Conservation (phyloP, 208 protist genomes). For the Naegleria gruberi region DNA sequence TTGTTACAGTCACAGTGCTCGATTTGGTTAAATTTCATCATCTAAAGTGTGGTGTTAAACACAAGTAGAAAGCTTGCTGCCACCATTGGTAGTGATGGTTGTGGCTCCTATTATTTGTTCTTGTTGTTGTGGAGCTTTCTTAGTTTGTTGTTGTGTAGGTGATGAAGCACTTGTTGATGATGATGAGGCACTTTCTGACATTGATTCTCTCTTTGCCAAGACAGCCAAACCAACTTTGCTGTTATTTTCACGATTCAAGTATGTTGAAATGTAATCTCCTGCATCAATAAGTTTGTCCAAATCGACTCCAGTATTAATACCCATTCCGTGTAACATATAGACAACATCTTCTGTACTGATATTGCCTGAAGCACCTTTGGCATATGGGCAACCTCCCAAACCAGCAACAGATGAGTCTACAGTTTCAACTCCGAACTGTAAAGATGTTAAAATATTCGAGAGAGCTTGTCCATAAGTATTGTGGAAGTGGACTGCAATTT, state of each 20-base stretch:
- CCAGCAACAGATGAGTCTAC: conserved; percentile 57
- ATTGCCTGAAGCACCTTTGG: conserved; percentile 49
- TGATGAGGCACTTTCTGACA: not conserved
- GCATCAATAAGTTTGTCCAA: conserved; percentile 28
- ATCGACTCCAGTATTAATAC: conserved; percentile 45
- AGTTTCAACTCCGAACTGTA: conserved; percentile 43
- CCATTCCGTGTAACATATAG: conserved; percentile 65
- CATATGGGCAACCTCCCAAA: conserved; percentile 61
- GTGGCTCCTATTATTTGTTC: too few species aligned
- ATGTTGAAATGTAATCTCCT: conserved; percentile 15
- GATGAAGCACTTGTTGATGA: not conserved
- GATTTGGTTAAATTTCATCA: too few species aligned
- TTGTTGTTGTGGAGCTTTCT: not conserved
- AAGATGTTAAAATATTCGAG: conserved; percentile 53
- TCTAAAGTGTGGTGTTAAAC: too few species aligned
- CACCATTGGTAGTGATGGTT: too few species aligned
- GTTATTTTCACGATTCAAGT: not conserved
- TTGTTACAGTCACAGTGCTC: too few species aligned
- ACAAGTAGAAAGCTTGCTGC: not conserved
- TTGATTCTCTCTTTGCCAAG: not conserved
- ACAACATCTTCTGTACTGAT: conserved; percentile 68
- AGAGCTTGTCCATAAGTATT: conserved; percentile 65
- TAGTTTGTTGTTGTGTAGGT: not conserved
- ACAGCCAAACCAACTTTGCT: not conserved
- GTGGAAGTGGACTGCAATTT: conserved; percentile 65